phyloP scores from a whole-genome alignment of 345 rosid species.

The Draba incana region DNA sequence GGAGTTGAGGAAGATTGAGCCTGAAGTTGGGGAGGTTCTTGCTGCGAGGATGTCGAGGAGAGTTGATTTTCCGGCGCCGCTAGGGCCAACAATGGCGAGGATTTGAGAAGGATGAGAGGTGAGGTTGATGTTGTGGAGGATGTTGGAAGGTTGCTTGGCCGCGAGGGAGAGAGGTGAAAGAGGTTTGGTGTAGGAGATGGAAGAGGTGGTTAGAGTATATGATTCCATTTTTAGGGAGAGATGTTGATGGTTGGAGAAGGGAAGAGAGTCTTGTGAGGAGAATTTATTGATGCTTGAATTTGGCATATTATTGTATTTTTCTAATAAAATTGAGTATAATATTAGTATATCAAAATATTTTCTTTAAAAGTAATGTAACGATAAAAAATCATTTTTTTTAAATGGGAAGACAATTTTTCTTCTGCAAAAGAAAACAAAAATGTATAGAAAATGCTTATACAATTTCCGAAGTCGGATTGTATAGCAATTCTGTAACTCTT shows the following conservation, averaged over 20 bases:
- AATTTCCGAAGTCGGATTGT: too few relatives aligned
- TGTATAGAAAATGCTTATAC: too few relatives aligned
- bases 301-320: constrained; percentile 17
- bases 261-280: constrained; percentile 14
- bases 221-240: constrained; percentile 36
- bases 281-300: constrained; percentile 29
- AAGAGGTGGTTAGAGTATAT: constrained; percentile 67
- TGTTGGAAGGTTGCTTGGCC: constrained; percentile 51
- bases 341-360: too few relatives aligned
- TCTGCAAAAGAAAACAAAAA: too few relatives aligned
- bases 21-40: constrained; percentile 71
- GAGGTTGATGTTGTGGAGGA: constrained; percentile 68
- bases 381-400: too few relatives aligned
- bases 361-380: too few relatives aligned
- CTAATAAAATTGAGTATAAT: background rate
- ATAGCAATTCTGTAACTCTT: too few relatives aligned
- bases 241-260: constrained; percentile 12
- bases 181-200: constrained; percentile 72
- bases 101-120: constrained; percentile 79
- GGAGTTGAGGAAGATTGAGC: constrained; percentile 69
- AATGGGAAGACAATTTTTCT: too few relatives aligned
- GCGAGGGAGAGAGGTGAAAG: constrained; percentile 34
- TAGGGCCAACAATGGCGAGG: constrained; percentile 94
- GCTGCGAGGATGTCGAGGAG: constrained; percentile 92
- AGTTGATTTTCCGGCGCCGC: constrained; percentile 96